Evolutionary conservation across 345 rosid genomes (phyloP), one percentile per base, ranked within the genome.

Genomic region (Anastatica hierochuntica): DNA sequence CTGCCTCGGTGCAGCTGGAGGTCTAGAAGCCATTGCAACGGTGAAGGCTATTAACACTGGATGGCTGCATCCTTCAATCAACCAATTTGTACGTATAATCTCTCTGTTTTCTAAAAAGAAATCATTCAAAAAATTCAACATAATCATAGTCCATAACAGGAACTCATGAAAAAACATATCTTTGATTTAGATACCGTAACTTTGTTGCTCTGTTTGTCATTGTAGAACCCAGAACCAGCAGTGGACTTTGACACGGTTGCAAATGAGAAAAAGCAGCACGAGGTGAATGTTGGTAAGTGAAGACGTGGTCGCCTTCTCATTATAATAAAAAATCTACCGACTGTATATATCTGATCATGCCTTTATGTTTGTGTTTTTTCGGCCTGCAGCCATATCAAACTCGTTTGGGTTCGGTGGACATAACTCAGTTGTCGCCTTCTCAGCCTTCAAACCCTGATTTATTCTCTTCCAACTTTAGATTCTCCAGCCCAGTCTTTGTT

Each of bases 381-480:
- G n/a, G 66, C 2, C 54, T 75, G 51, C 84, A 94, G 97, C 82
- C 52, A 94, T 94, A 53, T 88, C 97, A 35, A 88, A 94, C 72
- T 94, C 99, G 1, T 94, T 88, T 1, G 97, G 99, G 27, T 94
- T 94, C 5, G 97, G 97, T 48, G 99, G 99, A 72, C 99, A 94
- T 74, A 94, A 94, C 84, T 85, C 99, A 0, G 99, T 92, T 0
- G 98, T 85, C 20, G 87, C 83, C 3, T 92, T 92, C 64, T 83
- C 97, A 31, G 75, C 95, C 16, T 92, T 79, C 76, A 85, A 73
- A 67, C 92, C 99, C 31, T 94, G 85, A 88, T 51, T 56, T 43
- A n/a, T n/a, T n/a, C n/a, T n/a, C n/a, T n/a, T n/a, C n/a, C n/a
- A n/a, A n/a, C n/a, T n/a, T n/a, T n/a, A n/a, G n/a, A n/a, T n/a